These are phyloP conservation scores for Populus hybrid DNA, from an alignment of 441 rosid genomes.

Conservation along the genomic window DNA sequence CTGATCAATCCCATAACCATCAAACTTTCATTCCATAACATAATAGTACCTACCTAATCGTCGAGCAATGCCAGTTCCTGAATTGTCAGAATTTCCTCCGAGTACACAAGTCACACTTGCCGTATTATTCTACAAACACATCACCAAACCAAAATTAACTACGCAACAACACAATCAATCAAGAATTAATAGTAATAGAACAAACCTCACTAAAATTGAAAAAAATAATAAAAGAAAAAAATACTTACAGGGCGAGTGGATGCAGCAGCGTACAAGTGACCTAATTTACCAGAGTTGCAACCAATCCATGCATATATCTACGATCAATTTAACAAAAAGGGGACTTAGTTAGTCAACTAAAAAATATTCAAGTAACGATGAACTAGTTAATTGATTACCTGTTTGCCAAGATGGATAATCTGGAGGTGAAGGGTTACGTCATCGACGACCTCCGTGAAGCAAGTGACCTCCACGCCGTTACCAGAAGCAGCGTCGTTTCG, in stretches of 20 bases:
- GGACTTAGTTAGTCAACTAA: not conserved
- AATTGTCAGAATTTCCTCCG: constrained; percentile 82
- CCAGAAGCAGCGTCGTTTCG: not conserved
- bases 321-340: not conserved
- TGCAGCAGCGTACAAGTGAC: constrained; percentile 80
- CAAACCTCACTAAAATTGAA: not conserved
- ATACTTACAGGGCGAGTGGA: constrained; percentile 60
- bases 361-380: not conserved
- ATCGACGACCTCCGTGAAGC: constrained; percentile 61
- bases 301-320: constrained; percentile 89
- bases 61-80: constrained; percentile 84
- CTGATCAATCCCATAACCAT: not conserved
- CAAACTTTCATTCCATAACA: not conserved
- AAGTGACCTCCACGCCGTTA: constrained; percentile 35
- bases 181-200: not conserved
- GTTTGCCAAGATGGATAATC: constrained; percentile 65
- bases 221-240: not conserved
- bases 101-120: constrained; percentile 72
- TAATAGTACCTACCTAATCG: constrained; percentile 51
- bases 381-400: constrained; percentile 33
- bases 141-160: constrained; percentile 3
- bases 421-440: constrained; percentile 67
- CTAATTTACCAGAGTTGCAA: constrained; percentile 68
- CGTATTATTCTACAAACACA: constrained; percentile 42
- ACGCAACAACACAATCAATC: not conserved